These are phyloP conservation scores for Rhodocollybia butyracea DNA, from an alignment of 768 basidiomycete genomes.

Conservation along the genomic window DNA sequence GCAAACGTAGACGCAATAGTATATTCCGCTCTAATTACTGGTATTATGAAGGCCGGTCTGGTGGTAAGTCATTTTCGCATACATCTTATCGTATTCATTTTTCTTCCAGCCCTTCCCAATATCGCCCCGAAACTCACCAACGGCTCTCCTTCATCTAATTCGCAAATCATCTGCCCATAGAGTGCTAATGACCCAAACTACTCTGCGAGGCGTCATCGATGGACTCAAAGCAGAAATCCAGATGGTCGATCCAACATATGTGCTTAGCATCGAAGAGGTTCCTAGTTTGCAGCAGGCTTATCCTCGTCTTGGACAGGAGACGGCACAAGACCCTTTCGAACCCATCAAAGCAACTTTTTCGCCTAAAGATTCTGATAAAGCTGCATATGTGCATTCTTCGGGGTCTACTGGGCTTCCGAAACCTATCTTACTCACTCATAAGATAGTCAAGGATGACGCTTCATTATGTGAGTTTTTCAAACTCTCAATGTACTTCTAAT, in stretches of 20 bases:
- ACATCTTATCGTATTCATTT: background rate
- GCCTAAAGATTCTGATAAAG: slow-evolving; percentile 8
- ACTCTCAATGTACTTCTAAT: background rate
- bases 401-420: slow-evolving; percentile 30
- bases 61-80: slow-evolving; percentile 22
- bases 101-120: slow-evolving; percentile 30
- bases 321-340: slow-evolving; percentile 4
- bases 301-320: slow-evolving; percentile 25
- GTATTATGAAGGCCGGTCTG: slow-evolving; percentile 24
- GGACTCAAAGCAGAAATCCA: slow-evolving; percentile 13
- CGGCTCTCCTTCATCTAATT: slow-evolving; percentile 31
- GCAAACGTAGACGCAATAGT: slow-evolving; percentile 26
- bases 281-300: slow-evolving; percentile 18
- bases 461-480: slow-evolving; percentile 16
- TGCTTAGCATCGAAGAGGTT: slow-evolving; percentile 11
- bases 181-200: slow-evolving; percentile 25
- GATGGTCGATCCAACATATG: slow-evolving; percentile 6
- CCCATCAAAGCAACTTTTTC: slow-evolving; percentile 10
- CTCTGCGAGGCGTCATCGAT: slow-evolving; percentile 19
- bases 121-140: slow-evolving; percentile 32
- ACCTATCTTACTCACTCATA: slow-evolving; percentile 20
- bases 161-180: slow-evolving; percentile 25
- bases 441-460: slow-evolving; percentile 16
- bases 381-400: slow-evolving; percentile 28
- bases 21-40: slow-evolving; percentile 24